phyloP scores from a whole-genome alignment of 192 early-diverging fungal species.

The Backusella westeae region DNA sequence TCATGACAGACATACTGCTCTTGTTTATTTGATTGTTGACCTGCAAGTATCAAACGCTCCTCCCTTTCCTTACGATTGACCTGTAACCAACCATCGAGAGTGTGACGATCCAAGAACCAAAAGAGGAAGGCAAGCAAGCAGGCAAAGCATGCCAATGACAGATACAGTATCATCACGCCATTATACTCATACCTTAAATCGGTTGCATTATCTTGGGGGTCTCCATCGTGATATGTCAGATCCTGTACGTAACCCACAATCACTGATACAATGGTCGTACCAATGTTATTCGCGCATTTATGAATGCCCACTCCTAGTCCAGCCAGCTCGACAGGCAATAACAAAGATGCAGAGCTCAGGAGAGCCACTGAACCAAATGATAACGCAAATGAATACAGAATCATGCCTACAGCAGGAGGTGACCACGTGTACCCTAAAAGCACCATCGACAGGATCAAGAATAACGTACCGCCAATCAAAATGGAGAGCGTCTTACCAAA shows the following conservation, averaged over 20 bases:
- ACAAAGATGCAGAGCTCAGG: constrained; percentile 51
- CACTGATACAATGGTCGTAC: constrained; percentile 56
- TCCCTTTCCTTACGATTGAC: constrained; percentile 20
- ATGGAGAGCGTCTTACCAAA: constrained; percentile 48
- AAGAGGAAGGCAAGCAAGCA: constrained; percentile 7
- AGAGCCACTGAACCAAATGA: constrained; percentile 52
- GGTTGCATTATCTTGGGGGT: constrained; percentile 5
- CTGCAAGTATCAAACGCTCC: constrained; percentile 1
- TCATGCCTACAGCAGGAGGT: constrained; percentile 50
- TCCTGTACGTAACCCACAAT: constrained; percentile 61
- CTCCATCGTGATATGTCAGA: constrained; percentile 28
- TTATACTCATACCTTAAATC: constrained; percentile 22
- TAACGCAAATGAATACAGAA: constrained; percentile 55
- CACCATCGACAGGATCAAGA: constrained; percentile 22
- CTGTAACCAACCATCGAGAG: constrained; percentile 25
- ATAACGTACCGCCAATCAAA: constrained; percentile 19
- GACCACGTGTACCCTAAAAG: constrained; percentile 51
- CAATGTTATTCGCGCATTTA: constrained; percentile 62
- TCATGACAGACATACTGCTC: background rate
- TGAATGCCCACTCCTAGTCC: constrained; percentile 58
- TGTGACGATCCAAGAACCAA: constrained; percentile 23
- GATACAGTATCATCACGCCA: constrained; percentile 27
- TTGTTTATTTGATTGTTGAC: background rate
- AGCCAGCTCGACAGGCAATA: constrained; percentile 45
- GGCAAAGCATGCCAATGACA: constrained; percentile 9